Conservation (phyloP, 805 yeast genomes). For the Blastobotrys robertii region DNA sequence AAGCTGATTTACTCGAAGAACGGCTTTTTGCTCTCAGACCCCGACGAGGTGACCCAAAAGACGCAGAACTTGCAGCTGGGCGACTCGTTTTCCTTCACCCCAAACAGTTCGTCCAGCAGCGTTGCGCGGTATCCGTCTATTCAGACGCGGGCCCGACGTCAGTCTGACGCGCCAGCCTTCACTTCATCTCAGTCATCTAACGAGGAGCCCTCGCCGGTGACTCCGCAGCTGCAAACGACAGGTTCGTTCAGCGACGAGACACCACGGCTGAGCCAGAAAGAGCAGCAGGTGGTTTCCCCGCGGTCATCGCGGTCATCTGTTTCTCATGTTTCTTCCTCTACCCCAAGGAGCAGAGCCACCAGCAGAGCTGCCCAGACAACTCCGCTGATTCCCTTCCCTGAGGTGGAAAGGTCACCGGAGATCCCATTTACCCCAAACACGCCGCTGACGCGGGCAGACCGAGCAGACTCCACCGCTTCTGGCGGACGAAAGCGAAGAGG, state of each 20-base stretch:
- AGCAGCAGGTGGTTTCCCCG: background rate
- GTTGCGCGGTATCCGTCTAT: too few species aligned
- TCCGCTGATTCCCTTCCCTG: constrained; percentile 3
- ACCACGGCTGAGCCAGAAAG: background rate
- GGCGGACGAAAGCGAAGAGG: constrained; percentile 11
- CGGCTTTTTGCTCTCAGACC: too few species aligned
- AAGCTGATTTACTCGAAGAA: too few species aligned
- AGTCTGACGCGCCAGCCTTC: too few species aligned
- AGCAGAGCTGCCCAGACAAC: constrained; percentile 15
- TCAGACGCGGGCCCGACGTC: too few species aligned
- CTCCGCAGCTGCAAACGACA: constrained; percentile 7
- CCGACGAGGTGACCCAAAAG: too few species aligned
- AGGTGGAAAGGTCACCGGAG: background rate
- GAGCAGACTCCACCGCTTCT: constrained; percentile 6
- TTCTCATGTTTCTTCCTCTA: constrained; percentile 4
- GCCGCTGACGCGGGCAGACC: background rate
- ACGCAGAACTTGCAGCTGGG: too few species aligned
- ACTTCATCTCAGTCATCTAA: too few species aligned
- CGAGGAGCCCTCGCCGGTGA: constrained; percentile 2
- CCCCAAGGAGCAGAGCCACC: constrained; percentile 13
- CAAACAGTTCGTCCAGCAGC: too few species aligned
- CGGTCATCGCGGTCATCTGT: constrained; percentile 12
- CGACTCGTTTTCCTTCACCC: too few species aligned
- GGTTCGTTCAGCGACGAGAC: background rate
- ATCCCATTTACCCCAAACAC: constrained; percentile 5